phyloP scores from a whole-genome alignment of 176 grass and related monocot species.

The Stipa capillata region DNA sequence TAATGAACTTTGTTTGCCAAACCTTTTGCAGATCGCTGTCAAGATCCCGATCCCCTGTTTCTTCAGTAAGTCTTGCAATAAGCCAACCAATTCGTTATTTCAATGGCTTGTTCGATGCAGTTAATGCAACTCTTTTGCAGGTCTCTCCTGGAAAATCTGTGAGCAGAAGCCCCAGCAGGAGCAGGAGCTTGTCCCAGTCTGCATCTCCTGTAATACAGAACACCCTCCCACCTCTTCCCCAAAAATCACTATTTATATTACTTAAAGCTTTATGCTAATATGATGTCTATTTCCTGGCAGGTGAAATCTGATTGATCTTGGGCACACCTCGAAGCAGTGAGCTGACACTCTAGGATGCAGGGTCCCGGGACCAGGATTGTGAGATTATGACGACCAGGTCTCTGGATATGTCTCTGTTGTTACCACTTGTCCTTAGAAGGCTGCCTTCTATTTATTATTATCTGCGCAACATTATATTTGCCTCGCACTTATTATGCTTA shows the following conservation, averaged over 20 bases:
- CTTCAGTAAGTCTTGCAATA: slow-evolving; percentile 19
- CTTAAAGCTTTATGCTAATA: background rate
- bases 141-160: slow-evolving; percentile 21
- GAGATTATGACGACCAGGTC: background rate
- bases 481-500: background rate
- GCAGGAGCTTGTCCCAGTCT: slow-evolving; percentile 28
- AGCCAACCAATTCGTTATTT: background rate
- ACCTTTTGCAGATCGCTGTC: slow-evolving; percentile 25
- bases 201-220: slow-evolving; percentile 25
- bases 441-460: background rate
- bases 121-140: slow-evolving; percentile 1
- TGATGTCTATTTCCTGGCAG: background rate
- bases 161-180: slow-evolving; percentile 32
- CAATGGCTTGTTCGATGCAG: background rate
- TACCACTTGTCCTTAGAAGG: background rate
- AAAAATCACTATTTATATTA: background rate
- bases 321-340: background rate
- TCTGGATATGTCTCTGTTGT: background rate
- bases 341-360: background rate
- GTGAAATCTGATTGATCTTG: slow-evolving; percentile 32
- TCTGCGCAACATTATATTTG: background rate
- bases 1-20: slow-evolving; percentile 9
- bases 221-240: too few species aligned
- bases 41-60: slow-evolving; percentile 21
- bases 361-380: background rate